Base-by-base conservation (phyloP, 306 rosid genomes). In the Castanea crenata region DNA sequence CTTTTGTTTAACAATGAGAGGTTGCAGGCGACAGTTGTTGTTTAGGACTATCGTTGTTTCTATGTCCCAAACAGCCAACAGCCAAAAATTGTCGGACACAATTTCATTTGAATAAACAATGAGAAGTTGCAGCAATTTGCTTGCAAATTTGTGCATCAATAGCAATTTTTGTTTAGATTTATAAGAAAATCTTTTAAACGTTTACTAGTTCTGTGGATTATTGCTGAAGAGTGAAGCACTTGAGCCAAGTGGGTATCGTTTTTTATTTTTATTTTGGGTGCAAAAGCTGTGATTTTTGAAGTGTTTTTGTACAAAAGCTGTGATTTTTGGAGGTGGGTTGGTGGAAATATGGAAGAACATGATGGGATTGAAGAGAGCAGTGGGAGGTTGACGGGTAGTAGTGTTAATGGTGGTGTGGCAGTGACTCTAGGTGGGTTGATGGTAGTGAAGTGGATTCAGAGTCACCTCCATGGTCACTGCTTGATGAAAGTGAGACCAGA, bases 381-480 rank as follows among this genome's bases (percentile, higher is more conserved):
- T 55, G 90, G 49, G 78, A 87, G 90, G 78, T 79, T 91, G 83
- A 71, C 79, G 79, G 75, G 74, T 19, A 81, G 85, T n/a, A 70
- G 74, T 63, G 73, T 82, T 68, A 77, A 81, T 63, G 73, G 85
- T 68, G 75, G 83, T 82, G 85, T 52, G 83, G 90, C 57, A 86
- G 88, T 73, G 94, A 85, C 61, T 85, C 84, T 38, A 87, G 93
- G 85, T 92, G 98, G 98, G 98, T 92, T 32, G 94, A 94, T 82
- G 97, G 98, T 13, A 92, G 90, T 81, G 95, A 94, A 81, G 88
- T 94, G 67, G 89, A 91, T 19, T 83, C 91, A 76, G 97, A 91
- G 54, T 82, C 78, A 31, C 83, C 84, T 76, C 76, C 87, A 56
- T 76, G 87, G 88, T 82, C 93, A 55, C 76, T 52, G 73, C 78